These are phyloP conservation scores for Mytilinidion resinicola DNA, from an alignment of 495 filamentous ascomycete species.

Conservation along the genomic window DNA sequence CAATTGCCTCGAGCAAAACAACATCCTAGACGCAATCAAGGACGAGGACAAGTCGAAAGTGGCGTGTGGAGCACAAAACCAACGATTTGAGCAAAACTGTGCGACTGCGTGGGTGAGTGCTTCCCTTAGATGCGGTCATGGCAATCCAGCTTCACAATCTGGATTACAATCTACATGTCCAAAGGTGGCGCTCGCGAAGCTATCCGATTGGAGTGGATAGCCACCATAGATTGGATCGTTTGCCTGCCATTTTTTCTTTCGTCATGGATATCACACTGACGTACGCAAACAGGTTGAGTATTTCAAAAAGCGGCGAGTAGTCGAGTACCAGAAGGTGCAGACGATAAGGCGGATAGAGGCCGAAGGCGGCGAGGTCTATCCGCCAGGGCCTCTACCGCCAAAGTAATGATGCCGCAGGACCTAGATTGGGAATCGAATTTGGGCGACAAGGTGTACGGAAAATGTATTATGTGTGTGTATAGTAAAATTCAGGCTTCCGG, in stretches of 20 bases:
- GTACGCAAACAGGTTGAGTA: constrained; percentile 68
- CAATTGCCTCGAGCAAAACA: constrained; percentile 68
- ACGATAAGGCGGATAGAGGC: constrained; percentile 70
- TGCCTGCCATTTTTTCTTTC: neutral
- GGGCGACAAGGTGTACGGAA: neutral
- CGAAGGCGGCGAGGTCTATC: constrained; percentile 54
- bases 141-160: too few relatives aligned
- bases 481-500: neutral
- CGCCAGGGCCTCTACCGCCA: constrained; percentile 10
- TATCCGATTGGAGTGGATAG: neutral
- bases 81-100: constrained; percentile 68
- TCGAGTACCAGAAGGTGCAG: constrained; percentile 78
- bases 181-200: neutral
- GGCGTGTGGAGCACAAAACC: constrained; percentile 60
- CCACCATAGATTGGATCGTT: neutral
- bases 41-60: constrained; percentile 56
- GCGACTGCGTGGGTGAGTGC: constrained; percentile 70
- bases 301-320: constrained; percentile 92
- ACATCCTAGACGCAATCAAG: constrained; percentile 79
- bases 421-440: neutral
- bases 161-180: too few relatives aligned
- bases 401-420: neutral
- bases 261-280: constrained; percentile 11
- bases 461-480: constrained; percentile 24
- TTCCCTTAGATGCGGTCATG: neutral